Evolutionary conservation across 352 stramenopile genomes (phyloP), one percentile per base, ranked within the genome.

Genomic region (Peronospora tabacina): DNA sequence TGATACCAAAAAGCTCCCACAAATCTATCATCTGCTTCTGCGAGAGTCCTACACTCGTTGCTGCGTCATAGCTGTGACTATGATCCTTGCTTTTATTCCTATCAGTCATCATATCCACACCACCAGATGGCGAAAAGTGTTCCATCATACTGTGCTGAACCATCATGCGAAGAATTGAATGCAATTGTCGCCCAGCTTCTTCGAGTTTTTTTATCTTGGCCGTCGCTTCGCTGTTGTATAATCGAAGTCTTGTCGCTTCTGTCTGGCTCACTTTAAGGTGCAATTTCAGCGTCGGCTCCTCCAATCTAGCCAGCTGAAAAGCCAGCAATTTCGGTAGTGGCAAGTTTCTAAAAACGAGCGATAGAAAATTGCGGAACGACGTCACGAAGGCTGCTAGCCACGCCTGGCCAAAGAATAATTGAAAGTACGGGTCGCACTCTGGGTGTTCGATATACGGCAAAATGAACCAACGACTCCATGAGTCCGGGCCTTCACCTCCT

Each of bases 381-480:
- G 75, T 74, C 26, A 87, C 61, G 33, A 89, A 84, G 0, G 68
- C 62, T 22, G 87, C 77, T 15, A 88, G 55, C 81, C 81, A 91
- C 17, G 82, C 56, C 20, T 78, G 74, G 4, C 67, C 58, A 52
- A 91, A 91, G 62, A 85, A 91, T 15, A 74, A 56, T 61, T 77
- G 70, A 35, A 91, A 91, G 49, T 86, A 88, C 9, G 75, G 34
- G 39, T 91, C 81, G 4, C 28, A 71, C 54, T 89, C 81, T 3
- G 81, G 75, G n/a, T 73, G 62, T 15, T 84, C 70, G 16, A 89
- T 76, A 60, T 85, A 91, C 7, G 81, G 81, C 38, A 89, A 55
- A 28, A 88, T 85, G 61, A 91, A 91, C 81, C 81, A 91, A 12
- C 75, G 75, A 59, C 68, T 68, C 81, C 81, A 91, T 32, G 73